phyloP scores from a whole-genome alignment of 331 rosid genomes.

The Malus hybrid region DNA sequence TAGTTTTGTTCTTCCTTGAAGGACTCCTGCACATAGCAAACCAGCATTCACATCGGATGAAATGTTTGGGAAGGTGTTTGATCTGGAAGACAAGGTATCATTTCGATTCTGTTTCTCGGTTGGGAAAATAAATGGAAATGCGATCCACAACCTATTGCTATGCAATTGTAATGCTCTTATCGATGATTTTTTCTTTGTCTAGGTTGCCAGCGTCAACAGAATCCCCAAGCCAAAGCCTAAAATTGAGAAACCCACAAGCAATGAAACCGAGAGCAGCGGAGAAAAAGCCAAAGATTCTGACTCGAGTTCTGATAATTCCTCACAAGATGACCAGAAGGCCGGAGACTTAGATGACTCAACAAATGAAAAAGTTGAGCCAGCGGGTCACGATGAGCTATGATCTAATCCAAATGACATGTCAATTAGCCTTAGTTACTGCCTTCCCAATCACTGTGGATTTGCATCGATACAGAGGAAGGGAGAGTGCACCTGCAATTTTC shows the following conservation, averaged over 20 bases:
- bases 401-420: constrained; percentile 18
- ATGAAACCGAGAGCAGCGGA: constrained; percentile 44
- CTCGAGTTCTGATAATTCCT: constrained; percentile 36
- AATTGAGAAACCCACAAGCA: constrained; percentile 52
- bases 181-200: constrained; percentile 1
- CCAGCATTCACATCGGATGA: constrained; percentile 87
- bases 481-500: constrained; percentile 7
- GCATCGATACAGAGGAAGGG: constrained; percentile 19
- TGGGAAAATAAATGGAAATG: not conserved
- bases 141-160: not conserved
- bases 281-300: constrained; percentile 30
- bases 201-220: constrained; percentile 62
- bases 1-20: constrained; percentile 16
- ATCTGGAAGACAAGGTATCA: constrained; percentile 71
- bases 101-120: not conserved
- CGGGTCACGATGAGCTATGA: constrained; percentile 74
- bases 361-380: constrained; percentile 28
- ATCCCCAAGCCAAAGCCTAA: constrained; percentile 93
- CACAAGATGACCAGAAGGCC: constrained; percentile 28
- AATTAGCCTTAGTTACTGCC: constrained; percentile 21
- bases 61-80: constrained; percentile 45
- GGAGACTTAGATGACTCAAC: constrained; percentile 23
- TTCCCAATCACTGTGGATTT: constrained; percentile 20
- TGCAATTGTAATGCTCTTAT: not conserved
- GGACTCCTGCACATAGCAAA: constrained; percentile 56